Percentiles rank a stretch among this genome's conserved stretches.
phyloP scores from a whole-genome alignment of 2,329 filamentous ascomycete genomes.

The Bipolaris sorokiniana region DNA sequence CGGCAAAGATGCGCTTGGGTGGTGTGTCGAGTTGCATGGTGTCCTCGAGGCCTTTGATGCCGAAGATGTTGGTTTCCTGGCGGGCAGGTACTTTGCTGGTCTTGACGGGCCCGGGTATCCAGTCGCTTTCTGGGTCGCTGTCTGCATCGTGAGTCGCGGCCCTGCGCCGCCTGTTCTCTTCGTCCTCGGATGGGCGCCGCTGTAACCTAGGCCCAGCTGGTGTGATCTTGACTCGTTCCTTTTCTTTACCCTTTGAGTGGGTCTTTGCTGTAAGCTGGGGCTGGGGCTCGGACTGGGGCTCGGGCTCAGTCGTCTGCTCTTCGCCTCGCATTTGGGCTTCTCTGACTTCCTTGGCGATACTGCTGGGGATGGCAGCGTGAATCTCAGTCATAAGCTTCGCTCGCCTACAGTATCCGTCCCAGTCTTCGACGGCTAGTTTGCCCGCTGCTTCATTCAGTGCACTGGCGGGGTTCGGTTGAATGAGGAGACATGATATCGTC shows the following conservation, averaged over 20 bases:
- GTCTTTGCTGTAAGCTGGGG: constrained; percentile 19
- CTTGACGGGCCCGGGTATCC: constrained; percentile 43
- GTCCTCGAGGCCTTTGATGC: constrained; percentile 38
- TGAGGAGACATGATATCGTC: constrained; percentile 66
- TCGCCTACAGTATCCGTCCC: constrained; percentile 61
- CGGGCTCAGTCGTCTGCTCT: constrained; percentile 46
- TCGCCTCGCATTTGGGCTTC: constrained; percentile 64
- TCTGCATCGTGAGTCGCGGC: constrained; percentile 32
- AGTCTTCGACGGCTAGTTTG: constrained; percentile 63
- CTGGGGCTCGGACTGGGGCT: constrained; percentile 12
- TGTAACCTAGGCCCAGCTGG: constrained; percentile 29
- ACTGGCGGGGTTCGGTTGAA: constrained; percentile 69
- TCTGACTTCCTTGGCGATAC: constrained; percentile 53
- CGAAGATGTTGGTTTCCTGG: constrained; percentile 37
- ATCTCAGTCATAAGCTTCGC: constrained; percentile 68
- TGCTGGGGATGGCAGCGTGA: constrained; percentile 61
- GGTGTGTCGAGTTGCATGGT: constrained; percentile 32
- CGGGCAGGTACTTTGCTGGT: constrained; percentile 21
- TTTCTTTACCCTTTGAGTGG: constrained; percentile 34
- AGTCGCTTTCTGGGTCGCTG: constrained; percentile 45
- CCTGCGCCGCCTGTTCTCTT: constrained; percentile 37
- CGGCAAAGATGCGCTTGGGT: constrained; percentile 22
- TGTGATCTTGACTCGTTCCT: constrained; percentile 27
- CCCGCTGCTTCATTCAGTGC: constrained; percentile 68
- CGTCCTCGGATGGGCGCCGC: constrained; percentile 32